Percentiles rank a stretch among this genome's conserved stretches.
phyloP scores from a whole-genome alignment of 768 basidiomycete species.

The Wakefieldia striispora region DNA sequence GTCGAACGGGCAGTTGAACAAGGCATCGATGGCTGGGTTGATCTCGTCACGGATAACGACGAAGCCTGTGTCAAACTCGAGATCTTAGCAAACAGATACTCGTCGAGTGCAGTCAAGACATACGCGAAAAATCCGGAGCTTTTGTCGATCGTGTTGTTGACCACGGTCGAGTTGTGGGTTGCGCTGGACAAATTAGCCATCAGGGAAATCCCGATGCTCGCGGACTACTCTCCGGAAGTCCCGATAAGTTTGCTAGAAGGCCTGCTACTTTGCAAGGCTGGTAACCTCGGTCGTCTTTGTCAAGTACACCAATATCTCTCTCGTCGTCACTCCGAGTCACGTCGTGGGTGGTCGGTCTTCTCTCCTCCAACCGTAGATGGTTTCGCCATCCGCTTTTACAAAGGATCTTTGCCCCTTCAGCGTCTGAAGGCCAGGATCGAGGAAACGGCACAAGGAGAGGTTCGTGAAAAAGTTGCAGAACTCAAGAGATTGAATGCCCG shows the following conservation, averaged over 20 bases:
- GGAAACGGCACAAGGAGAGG: constrained; percentile 16
- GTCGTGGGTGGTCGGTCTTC: constrained; percentile 33
- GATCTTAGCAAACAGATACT: constrained; percentile 27
- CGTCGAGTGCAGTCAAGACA: constrained; percentile 18
- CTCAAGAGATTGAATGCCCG: constrained; percentile 17
- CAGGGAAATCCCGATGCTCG: constrained; percentile 36
- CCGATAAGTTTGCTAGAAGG: constrained; percentile 36
- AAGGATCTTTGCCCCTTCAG: constrained; percentile 14
- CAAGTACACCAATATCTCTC: constrained; percentile 32
- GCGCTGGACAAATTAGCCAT: constrained; percentile 41
- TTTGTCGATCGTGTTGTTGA: constrained; percentile 42
- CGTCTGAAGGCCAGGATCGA: constrained; percentile 29
- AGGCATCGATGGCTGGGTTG: constrained; percentile 35
- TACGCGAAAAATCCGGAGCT: constrained; percentile 38
- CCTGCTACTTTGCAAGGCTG: constrained; percentile 38
- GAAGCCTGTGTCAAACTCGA: constrained; percentile 28
- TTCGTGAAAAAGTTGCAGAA: constrained; percentile 25
- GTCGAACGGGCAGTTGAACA: constrained; percentile 35
- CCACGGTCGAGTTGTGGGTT: constrained; percentile 47
- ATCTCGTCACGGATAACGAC: constrained; percentile 13
- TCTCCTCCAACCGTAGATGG: constrained; percentile 12
- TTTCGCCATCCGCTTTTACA: constrained; percentile 37
- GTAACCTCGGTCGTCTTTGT: constrained; percentile 27
- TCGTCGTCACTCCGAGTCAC: constrained; percentile 21
- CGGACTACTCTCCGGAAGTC: constrained; percentile 46